Percentiles rank a stretch among this genome's conserved stretches.
These are phyloP conservation scores for Ophiostoma quercus DNA, from an alignment of 2,329 filamentous ascomycete genomes.

Conservation along the genomic window DNA sequence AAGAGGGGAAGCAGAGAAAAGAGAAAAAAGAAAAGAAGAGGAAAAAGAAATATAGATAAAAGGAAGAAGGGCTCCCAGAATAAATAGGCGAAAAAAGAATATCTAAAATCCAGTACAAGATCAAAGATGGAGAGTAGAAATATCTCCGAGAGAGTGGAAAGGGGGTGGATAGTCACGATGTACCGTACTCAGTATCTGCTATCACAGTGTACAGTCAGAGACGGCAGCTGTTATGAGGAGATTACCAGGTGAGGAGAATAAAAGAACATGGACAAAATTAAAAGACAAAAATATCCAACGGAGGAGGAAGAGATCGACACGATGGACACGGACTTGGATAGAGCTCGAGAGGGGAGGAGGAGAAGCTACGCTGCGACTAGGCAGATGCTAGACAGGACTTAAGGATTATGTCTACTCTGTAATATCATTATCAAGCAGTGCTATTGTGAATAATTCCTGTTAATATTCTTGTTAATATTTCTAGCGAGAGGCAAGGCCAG, in stretches of 20 bases:
- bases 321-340: neutral
- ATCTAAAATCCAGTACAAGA: neutral
- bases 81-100: neutral
- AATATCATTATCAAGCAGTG: neutral
- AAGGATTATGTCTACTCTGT: neutral
- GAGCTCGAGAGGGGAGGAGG: neutral
- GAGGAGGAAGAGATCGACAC: neutral
- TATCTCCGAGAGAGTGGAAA: conserved; percentile 3
- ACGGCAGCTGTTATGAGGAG: too few relatives aligned
- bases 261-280: neutral
- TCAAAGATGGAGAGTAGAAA: conserved; percentile 5
- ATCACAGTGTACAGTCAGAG: too few relatives aligned
- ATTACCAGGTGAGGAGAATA: too few relatives aligned
- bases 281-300: neutral
- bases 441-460: neutral
- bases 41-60: conserved; percentile 1
- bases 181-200: neutral
- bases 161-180: neutral
- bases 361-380: neutral
- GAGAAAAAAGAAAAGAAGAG: neutral
- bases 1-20: neutral
- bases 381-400: neutral
- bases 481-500: neutral
- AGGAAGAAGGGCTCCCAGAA: neutral
- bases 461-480: neutral